A percentile compares a stretch with the other conserved stretches of the same genome.
These are phyloP conservation scores for Hypomyces perniciosus DNA, from an alignment of 2,329 filamentous ascomycete genomes.

Conservation along the genomic window DNA sequence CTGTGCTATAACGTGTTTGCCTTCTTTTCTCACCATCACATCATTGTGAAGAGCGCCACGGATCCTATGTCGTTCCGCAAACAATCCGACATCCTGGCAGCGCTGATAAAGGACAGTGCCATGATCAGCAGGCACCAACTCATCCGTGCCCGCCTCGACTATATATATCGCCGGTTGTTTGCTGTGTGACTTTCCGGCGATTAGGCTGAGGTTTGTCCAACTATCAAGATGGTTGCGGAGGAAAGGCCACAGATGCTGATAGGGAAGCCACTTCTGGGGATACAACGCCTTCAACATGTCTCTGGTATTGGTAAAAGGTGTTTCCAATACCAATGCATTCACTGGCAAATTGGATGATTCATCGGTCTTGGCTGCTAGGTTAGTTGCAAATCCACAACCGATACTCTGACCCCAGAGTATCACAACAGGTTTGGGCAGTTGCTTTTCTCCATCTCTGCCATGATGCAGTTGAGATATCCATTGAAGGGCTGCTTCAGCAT, in stretches of 20 bases:
- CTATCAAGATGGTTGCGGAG: constrained; percentile 58
- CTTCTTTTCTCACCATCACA: constrained; percentile 41
- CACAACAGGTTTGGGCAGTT: constrained; percentile 32
- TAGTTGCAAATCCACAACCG: constrained; percentile 65
- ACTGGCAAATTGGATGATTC: constrained; percentile 35
- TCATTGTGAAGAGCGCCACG: constrained; percentile 52
- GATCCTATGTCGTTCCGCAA: constrained; percentile 39
- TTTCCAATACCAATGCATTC: constrained; percentile 61
- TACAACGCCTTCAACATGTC: constrained; percentile 68
- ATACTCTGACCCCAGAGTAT: constrained; percentile 75
- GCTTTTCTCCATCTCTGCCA: constrained; percentile 14
- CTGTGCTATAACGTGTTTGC: constrained; percentile 38
- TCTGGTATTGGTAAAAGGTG: constrained; percentile 65
- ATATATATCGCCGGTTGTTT: constrained; percentile 39
- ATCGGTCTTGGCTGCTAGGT: constrained; percentile 39
- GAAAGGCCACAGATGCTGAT: constrained; percentile 68
- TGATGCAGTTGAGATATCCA: constrained; percentile 50
- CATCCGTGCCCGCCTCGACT: constrained; percentile 52
- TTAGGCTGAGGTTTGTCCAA: constrained; percentile 42
- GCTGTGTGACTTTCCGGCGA: constrained; percentile 26
- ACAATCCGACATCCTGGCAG: constrained; percentile 43
- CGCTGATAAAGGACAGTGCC: constrained; percentile 39
- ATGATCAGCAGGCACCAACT: constrained; percentile 51
- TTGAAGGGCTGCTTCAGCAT: constrained; percentile 57
- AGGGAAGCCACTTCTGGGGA: constrained; percentile 74